Evolutionary conservation across 805 yeast genomes (phyloP).

Genomic region (Debaryomyces maramus): DNA sequence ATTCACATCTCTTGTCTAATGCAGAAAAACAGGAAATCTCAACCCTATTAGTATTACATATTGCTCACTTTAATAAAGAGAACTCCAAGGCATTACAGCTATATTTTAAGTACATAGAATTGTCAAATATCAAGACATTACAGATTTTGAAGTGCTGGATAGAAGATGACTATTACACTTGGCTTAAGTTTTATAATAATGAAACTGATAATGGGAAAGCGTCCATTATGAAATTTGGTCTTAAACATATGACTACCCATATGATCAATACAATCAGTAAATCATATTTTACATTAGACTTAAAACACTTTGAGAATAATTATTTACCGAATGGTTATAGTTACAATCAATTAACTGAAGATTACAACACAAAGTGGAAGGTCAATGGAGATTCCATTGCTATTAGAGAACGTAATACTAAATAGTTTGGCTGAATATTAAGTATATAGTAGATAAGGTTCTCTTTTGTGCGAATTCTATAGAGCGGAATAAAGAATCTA

Average conservation of each 20-base stretch:
- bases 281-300: conserved; percentile 40
- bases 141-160: conserved; percentile 27
- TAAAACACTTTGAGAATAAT: conserved; percentile 21
- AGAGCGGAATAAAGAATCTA: neutral
- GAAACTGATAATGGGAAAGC: conserved; percentile 33
- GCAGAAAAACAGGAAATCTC: conserved; percentile 42
- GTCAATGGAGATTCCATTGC: conserved; percentile 23
- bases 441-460: neutral
- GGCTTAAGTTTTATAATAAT: conserved; percentile 30
- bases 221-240: conserved; percentile 46
- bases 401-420: conserved; percentile 21
- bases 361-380: conserved; percentile 32
- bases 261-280: conserved; percentile 30
- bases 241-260: conserved; percentile 24
- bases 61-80: conserved; percentile 40
- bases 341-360: conserved; percentile 16
- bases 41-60: conserved; percentile 45
- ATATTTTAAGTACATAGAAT: conserved; percentile 26
- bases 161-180: conserved; percentile 27
- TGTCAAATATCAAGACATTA: conserved; percentile 13
- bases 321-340: conserved; percentile 28
- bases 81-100: conserved; percentile 30
- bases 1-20: conserved; percentile 18
- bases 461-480: neutral
- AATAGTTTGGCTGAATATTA: conserved; percentile 1